Base-by-base conservation (phyloP, 2,329 filamentous ascomycete species). In the Aureobasidium sp. region DNA sequence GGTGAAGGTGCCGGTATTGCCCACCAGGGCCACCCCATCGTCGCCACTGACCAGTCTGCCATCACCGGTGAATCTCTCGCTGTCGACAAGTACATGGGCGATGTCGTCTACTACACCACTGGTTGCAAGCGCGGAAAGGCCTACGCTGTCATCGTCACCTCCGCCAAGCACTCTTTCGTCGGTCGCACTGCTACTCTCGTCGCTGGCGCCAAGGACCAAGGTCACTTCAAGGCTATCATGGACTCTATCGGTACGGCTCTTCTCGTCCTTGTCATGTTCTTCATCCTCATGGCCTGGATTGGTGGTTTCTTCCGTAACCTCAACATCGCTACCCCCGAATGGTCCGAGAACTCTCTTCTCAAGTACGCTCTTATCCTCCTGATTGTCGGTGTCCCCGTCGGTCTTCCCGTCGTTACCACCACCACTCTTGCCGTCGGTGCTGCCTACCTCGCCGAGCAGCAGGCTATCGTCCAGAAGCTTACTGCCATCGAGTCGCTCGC, bases 181-280 rank as follows among this genome's bases (percentile, higher is more conserved):
- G 88, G 88, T 78, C 85, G 84, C 74, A 90, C 87, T 68, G 88
- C 88, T 65, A 83, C 84, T 68, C 81, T 90, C 57, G 87, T 90
- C 56, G 84, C 89, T 77, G 87, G 87, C 67, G 87, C 88, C 67
- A 81, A 89, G 77, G 88, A 90, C 75, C 82, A 86, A 71, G 88
- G 87, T 78, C 87, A 89, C 77, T 89, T 89, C 84, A 90, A 91
- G 80, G 87, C 87, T 67, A 88, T 90, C 80, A 90, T 90, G 88
- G 87, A 90, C 83, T 87, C 84, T 72, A 90, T 91, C 71, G 87
- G 87, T 76, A 89, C 87, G 59, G 79, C 85, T 64, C 81, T 91
- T 62, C 81, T 91, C 68, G 87, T 90, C 69, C 80, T 90, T 65
- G 88, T 90, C 78, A 86, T 90, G 76, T 87, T 88, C 78, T 90